Percentiles rank a stretch among this genome's conserved stretches.
Conservation (phyloP, 495 filamentous ascomycete genomes). For the Neurospora tetraspora region DNA sequence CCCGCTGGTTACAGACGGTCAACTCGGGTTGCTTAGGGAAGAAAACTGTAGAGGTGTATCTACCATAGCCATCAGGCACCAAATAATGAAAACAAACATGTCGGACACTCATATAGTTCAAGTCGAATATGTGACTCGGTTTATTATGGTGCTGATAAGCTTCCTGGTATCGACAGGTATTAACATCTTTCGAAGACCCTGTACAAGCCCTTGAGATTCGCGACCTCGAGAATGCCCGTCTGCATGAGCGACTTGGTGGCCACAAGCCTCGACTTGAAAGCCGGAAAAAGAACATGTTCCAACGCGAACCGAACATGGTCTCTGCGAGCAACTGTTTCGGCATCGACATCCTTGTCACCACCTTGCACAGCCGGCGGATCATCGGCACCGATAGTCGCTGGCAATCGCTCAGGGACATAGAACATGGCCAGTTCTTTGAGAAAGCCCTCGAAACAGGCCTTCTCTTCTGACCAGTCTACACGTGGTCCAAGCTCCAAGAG, state of each 20-base stretch:
- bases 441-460: conserved; percentile 77
- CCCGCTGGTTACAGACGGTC: not conserved
- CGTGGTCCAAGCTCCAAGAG: conserved; percentile 80
- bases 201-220: conserved; percentile 90
- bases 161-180: conserved; percentile 9
- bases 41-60: not conserved
- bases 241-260: conserved; percentile 71
- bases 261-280: conserved; percentile 72
- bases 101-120: not conserved
- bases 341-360: conserved; percentile 28
- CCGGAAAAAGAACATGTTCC: conserved; percentile 69
- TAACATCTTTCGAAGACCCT: conserved; percentile 95
- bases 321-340: conserved; percentile 46
- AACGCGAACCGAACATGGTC: conserved; percentile 50
- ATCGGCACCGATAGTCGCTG: conserved; percentile 37
- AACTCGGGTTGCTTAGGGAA: not conserved
- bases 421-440: conserved; percentile 81
- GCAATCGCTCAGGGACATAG: conserved; percentile 81
- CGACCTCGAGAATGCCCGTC: conserved; percentile 72
- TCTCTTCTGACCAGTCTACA: conserved; percentile 79
- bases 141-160: not conserved
- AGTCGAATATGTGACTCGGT: not conserved
- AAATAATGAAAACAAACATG: not conserved
- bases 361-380: not conserved
- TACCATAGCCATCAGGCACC: not conserved